phyloP scores from a whole-genome alignment of 345 rosid genomes.

The Melastoma malabathricum region DNA sequence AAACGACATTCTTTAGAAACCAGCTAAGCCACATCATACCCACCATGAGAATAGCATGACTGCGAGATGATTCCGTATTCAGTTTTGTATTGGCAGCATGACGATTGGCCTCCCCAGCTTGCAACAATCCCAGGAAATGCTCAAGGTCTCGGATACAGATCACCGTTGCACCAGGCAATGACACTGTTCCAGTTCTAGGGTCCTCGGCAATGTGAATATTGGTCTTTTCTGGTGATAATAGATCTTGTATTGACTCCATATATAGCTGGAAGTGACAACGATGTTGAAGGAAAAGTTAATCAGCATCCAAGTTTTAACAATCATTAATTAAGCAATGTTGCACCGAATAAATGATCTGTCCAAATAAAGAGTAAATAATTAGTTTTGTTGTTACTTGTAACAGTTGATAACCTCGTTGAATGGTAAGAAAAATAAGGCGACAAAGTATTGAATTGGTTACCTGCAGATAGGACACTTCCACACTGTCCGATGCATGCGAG shows the following conservation, averaged over 20 bases:
- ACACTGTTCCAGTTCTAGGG: constrained; percentile 72
- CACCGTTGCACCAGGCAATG: constrained; percentile 56
- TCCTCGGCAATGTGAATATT: constrained; percentile 71
- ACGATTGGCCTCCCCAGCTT: constrained; percentile 78
- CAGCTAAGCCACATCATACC: constrained; percentile 7
- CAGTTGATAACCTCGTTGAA: too few relatives aligned
- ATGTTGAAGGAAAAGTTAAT: constrained; percentile 2
- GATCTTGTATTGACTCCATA: constrained; percentile 90
- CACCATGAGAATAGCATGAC: constrained; percentile 92
- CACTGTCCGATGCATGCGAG: constrained; percentile 36
- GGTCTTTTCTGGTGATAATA: constrained; percentile 70
- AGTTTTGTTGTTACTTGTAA: too few relatives aligned
- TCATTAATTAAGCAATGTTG: too few relatives aligned
- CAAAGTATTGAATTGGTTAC: constrained; percentile 17
- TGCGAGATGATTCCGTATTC: constrained; percentile 94
- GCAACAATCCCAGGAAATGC: constrained; percentile 63
- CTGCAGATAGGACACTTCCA: constrained; percentile 87
- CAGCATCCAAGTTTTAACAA: background rate
- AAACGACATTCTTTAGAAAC: too few relatives aligned
- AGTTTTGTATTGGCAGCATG: constrained; percentile 80
- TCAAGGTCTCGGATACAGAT: constrained; percentile 49
- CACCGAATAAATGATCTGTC: too few relatives aligned
- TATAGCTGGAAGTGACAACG: constrained; percentile 41
- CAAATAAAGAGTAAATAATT: too few relatives aligned
- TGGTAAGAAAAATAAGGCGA: background rate